phyloP scores from a whole-genome alignment of 352 stramenopile genomes.

The Globisporangium paroecandrum region DNA sequence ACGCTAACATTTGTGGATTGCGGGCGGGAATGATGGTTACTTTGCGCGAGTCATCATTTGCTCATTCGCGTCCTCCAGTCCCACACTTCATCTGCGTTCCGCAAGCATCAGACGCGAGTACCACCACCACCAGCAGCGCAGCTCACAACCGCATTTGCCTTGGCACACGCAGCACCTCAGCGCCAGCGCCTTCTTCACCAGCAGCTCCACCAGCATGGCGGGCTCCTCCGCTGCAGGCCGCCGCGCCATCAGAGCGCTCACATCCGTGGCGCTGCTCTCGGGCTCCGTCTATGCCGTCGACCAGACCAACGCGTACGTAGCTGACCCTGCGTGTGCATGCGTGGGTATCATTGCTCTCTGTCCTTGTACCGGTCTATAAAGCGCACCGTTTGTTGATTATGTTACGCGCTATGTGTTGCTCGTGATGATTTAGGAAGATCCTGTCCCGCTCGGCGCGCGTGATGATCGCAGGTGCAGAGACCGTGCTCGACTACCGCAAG shows the following conservation, averaged over 20 bases:
- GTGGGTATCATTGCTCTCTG: background rate
- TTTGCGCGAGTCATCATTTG: background rate
- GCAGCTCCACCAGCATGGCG: background rate
- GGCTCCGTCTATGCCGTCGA: slow-evolving; percentile 38
- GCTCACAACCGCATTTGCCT: background rate
- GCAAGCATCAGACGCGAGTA: background rate
- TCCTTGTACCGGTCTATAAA: background rate
- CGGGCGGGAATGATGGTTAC: background rate
- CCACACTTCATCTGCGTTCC: slow-evolving; percentile 3
- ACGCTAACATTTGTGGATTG: background rate
- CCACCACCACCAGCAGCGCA: background rate
- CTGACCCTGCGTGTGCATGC: background rate
- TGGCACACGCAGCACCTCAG: background rate
- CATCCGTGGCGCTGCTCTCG: slow-evolving; percentile 24
- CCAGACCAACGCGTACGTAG: slow-evolving; percentile 41
- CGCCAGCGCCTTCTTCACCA: background rate
- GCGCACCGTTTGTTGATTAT: background rate
- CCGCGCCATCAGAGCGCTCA: slow-evolving; percentile 15
- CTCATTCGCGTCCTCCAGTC: background rate
- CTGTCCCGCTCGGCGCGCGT: slow-evolving; percentile 64
- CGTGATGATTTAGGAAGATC: slow-evolving; percentile 34
- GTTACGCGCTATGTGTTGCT: background rate
- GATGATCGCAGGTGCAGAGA: slow-evolving; percentile 36
- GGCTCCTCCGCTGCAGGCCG: background rate
- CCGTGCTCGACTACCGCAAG: slow-evolving; percentile 50